Evolutionary conservation across 208 protist species (phyloP), one percentile per base, ranked within the genome.

Genomic region (Trypanosoma boissoni): DNA sequence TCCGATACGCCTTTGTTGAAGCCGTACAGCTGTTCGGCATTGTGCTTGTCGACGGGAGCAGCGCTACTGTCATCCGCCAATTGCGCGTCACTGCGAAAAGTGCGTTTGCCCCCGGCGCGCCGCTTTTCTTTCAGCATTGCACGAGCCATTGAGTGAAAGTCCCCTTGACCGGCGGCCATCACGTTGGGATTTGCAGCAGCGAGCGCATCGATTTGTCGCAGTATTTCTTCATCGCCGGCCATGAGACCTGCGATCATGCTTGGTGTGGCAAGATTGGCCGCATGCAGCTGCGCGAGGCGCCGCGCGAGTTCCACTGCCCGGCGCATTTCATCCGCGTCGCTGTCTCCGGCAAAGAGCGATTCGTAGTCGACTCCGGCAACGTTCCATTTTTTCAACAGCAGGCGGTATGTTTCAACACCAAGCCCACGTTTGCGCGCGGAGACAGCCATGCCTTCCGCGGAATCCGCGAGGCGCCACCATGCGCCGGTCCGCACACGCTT

Each of bases 401-500:
- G 18, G 28, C 61, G 8, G 45, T 68, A 68, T 1, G 43, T 27
- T n/a, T 44, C 63, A 36, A 54, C 28, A 48, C 36, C 54, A 44
- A 68, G 52, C 8, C 54, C 54, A 12, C 45, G 6, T 3, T 12
- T 29, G 28, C 34, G 8, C 24, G 63, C 63, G 16, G 63, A 39
- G 28, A 24, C 27, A n/a, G 59, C 27, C 43, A 68, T 43, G 36
- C 63, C 63, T 18, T 62, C 63, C 39, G 44, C 44, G 8, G 53
- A 60, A 28, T 34, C 54, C 0, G 45, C 51, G 12, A 80, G n/a
- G 26, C 36, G 46, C 14, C 76, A 78, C 54, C 76, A 79, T 29
- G 70, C 72, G 1, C 62, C 73, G 6, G 80, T 49, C 8, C 74
- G 81, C 52, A 78, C 75, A 9, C 76, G 72, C 8, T 37, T 48